A percentile compares a stretch with the other conserved stretches of the same genome.
phyloP scores from a whole-genome alignment of 2,329 filamentous ascomycete genomes.

The Fusarium tuaranense region DNA sequence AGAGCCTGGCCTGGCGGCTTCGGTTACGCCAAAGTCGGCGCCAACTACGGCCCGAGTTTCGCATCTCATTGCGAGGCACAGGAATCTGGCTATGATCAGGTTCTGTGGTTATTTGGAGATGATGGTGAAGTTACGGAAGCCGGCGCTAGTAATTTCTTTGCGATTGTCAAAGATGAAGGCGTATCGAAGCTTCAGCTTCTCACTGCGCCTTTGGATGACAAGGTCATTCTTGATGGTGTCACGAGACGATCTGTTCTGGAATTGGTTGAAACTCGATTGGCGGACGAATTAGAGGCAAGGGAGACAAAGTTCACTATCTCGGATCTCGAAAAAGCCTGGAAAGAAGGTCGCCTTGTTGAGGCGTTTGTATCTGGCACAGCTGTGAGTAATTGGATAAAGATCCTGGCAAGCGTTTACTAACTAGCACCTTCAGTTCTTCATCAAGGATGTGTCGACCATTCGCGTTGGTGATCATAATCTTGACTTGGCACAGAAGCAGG shows the following conservation, averaged over 20 bases:
- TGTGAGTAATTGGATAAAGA: slow-evolving; percentile 48
- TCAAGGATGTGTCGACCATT: slow-evolving; percentile 16
- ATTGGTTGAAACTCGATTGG: slow-evolving; percentile 54
- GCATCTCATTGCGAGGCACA: slow-evolving; percentile 12
- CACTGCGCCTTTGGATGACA: slow-evolving; percentile 71
- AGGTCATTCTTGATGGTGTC: slow-evolving; percentile 74
- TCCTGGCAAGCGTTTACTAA: background rate
- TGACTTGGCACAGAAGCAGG: background rate
- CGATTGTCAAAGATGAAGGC: slow-evolving; percentile 65
- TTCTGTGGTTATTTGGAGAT: slow-evolving; percentile 76
- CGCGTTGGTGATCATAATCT: slow-evolving; percentile 14
- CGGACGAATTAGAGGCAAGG: background rate
- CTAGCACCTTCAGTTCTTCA: slow-evolving; percentile 12
- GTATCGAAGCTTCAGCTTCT: slow-evolving; percentile 66
- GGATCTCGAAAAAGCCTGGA: slow-evolving; percentile 67
- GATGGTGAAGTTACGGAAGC: slow-evolving; percentile 53
- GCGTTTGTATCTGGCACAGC: slow-evolving; percentile 76
- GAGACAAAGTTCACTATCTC: slow-evolving; percentile 71
- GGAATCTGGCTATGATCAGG: slow-evolving; percentile 43
- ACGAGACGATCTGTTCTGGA: slow-evolving; percentile 74
- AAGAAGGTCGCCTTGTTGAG: slow-evolving; percentile 71
- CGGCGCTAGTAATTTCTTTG: slow-evolving; percentile 75
- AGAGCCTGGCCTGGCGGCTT: slow-evolving; percentile 51
- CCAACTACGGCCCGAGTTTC: slow-evolving; percentile 34
- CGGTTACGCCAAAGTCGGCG: slow-evolving; percentile 23